Conservation (phyloP, 1,284 basidiomycete species). For the Pseudozyma thailandica region DNA sequence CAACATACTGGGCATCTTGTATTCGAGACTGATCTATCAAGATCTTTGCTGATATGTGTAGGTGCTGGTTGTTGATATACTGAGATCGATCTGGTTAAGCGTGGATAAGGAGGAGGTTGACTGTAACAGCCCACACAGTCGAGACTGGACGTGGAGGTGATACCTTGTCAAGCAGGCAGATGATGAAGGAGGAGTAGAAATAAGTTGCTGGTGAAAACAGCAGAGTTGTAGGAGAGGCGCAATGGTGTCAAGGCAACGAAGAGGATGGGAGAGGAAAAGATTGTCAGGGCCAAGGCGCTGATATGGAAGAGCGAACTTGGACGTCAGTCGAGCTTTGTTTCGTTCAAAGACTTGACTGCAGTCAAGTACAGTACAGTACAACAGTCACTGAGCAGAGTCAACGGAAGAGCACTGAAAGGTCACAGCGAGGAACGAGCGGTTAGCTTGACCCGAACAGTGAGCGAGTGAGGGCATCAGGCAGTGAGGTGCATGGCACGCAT, state of each 20-base stretch:
- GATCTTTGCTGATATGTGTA: background rate
- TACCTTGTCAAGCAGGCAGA: slow-evolving; percentile 2
- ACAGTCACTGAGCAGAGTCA: too few species aligned
- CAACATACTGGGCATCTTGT: slow-evolving; percentile 19
- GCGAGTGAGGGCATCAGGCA: slow-evolving; percentile 3
- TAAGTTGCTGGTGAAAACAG: background rate
- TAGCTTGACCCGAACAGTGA: background rate
- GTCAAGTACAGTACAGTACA: too few species aligned
- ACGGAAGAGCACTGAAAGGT: background rate
- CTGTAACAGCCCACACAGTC: slow-evolving; percentile 47
- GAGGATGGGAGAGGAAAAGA: background rate
- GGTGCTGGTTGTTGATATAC: too few species aligned
- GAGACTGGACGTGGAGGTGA: slow-evolving; percentile 52
- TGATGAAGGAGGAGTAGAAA: background rate
- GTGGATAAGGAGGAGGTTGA: background rate
- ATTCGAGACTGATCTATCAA: background rate
- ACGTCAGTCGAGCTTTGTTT: background rate
- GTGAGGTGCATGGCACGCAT: background rate
- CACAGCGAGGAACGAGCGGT: slow-evolving; percentile 5
- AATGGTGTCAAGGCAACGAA: background rate
- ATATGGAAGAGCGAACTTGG: slow-evolving; percentile 2
- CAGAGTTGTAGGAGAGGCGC: background rate
- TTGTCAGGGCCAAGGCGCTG: background rate
- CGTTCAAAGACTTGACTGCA: too few species aligned
- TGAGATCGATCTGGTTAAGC: background rate